Evolutionary conservation across 78 protist genomes (phyloP), one percentile per base, ranked within the genome.

Genomic region (Cavenderia fasciculata): DNA sequence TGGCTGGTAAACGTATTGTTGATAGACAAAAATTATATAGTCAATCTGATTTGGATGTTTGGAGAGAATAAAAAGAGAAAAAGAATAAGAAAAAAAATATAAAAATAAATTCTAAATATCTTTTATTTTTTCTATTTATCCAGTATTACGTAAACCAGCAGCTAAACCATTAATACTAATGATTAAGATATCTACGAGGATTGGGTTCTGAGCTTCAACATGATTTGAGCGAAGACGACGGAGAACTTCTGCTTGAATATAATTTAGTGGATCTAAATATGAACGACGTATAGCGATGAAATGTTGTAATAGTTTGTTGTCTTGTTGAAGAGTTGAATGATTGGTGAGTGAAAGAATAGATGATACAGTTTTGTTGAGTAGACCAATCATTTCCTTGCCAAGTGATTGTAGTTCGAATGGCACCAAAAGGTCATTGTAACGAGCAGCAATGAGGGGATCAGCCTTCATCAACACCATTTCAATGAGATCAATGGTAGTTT

Each of bases 391-490:
- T 43, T 68, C 78, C 8, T 51, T 41, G 8, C 90, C 90, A 0
- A 38, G 10, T 10, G 69, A 33, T 57, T 82, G 90, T 4, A 43
- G 6, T 25, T 82, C 78, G 44, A 52, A 1, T 36, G 90, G 90
- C 0, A 82, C 90, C 38, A 82, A 56, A 19, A 68, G 54, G 31
- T 82, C 71, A 41, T 65, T 82, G 43, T 82, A 82, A 12, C 78
- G 21, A 2, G 7, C 0, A 0, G 90, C 74, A 31, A 82, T 82
- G 27, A 27, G 25, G 2, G 90, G 90, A 33, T 82, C 90, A 31
- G 90, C 31, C n/a, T 82, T 82, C 71, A 82, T 56, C 52, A 82
- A 51, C 12, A 82, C 90, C 90, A 82, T 82, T 52, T 89, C 92
- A 0, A 94, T 40, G 2, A 90, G 72, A 72, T 90, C 96, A 18